Percentiles rank a stretch among this genome's conserved stretches.
Evolutionary conservation across 2,329 filamentous ascomycete species (phyloP).

Genomic region (Apiospora sp.): DNA sequence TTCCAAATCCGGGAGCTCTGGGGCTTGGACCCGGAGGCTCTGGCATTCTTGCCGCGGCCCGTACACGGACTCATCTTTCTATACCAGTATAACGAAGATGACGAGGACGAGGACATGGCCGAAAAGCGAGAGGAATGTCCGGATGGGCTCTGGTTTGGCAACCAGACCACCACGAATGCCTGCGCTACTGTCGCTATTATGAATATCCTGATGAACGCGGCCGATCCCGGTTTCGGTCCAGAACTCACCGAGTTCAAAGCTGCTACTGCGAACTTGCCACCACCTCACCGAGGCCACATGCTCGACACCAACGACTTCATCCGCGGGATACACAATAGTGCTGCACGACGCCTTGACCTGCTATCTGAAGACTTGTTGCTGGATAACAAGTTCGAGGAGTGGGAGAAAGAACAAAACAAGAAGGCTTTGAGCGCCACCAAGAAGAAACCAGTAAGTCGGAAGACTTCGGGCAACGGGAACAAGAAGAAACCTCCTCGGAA

Average conservation of each 20-base stretch:
- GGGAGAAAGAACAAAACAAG: constrained; percentile 46
- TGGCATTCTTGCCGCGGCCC: constrained; percentile 73
- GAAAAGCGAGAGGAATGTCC: constrained; percentile 62
- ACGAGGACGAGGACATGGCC: constrained; percentile 59
- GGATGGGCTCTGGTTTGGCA: constrained; percentile 87
- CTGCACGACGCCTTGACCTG: constrained; percentile 80
- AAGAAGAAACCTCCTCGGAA: constrained; percentile 48
- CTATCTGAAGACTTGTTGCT: constrained; percentile 74
- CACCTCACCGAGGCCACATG: constrained; percentile 77
- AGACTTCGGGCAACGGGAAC: constrained; percentile 29
- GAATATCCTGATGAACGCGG: constrained; percentile 90
- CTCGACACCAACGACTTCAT: constrained; percentile 80
- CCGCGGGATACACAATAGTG: constrained; percentile 86
- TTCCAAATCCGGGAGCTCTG: constrained; percentile 81
- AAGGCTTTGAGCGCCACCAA: constrained; percentile 40
- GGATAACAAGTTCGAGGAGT: constrained; percentile 60
- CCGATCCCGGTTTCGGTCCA: constrained; percentile 71
- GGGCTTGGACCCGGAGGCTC: constrained; percentile 70
- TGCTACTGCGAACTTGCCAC: constrained; percentile 72
- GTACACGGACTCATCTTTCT: constrained; percentile 90
- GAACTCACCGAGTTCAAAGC: constrained; percentile 76
- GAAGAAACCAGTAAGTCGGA: constrained; percentile 39
- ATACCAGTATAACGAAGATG: constrained; percentile 72
- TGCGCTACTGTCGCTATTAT: constrained; percentile 93
- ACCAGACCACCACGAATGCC: constrained; percentile 86